These are phyloP conservation scores for Beauveria rudraprayagi DNA, from an alignment of 2,329 filamentous ascomycete genomes.

Conservation along the genomic window DNA sequence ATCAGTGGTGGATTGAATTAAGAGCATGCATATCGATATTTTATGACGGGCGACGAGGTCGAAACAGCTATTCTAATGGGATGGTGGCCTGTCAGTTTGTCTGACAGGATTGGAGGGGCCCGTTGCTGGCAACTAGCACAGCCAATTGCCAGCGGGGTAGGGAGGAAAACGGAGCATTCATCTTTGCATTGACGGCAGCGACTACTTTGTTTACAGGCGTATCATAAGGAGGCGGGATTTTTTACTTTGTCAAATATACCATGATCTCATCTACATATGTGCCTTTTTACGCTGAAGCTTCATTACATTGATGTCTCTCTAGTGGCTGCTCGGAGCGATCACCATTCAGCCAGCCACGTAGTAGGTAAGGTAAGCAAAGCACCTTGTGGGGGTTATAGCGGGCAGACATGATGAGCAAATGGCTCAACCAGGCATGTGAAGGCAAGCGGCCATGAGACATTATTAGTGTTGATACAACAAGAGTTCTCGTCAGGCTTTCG, in stretches of 20 bases:
- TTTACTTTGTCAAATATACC: background rate
- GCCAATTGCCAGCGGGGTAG: background rate
- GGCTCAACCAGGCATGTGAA: background rate
- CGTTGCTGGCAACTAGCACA: background rate
- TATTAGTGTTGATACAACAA: background rate
- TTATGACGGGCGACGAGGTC: background rate
- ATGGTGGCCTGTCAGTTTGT: background rate
- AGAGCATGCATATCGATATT: background rate
- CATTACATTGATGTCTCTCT: background rate
- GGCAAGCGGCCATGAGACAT: background rate
- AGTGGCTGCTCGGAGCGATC: background rate
- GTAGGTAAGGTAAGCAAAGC: background rate
- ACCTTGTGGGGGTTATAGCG: background rate
- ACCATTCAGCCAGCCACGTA: background rate
- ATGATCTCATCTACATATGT: background rate
- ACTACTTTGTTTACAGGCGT: background rate
- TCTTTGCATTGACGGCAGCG: constrained; percentile 5
- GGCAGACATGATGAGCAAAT: background rate
- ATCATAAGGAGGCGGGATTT: background rate
- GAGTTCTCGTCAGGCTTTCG: background rate
- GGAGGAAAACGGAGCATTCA: background rate
- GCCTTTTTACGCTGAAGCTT: background rate
- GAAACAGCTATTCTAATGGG: background rate
- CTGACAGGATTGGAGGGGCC: background rate
- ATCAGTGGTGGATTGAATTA: background rate